Evolutionary conservation across 345 rosid species (phyloP).

Genomic region (Boechera retrofracta): DNA sequence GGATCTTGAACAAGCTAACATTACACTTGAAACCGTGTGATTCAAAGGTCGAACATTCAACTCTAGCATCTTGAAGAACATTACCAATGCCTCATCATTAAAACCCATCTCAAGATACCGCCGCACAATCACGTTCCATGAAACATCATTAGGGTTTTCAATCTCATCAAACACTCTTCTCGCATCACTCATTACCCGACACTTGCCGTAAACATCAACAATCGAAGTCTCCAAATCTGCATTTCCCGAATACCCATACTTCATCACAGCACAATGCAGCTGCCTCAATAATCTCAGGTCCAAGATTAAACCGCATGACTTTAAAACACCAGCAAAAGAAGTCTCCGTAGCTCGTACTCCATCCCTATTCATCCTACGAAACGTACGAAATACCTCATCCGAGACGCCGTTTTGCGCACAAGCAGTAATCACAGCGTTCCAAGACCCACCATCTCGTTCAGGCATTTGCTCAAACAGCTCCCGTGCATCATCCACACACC

Average conservation of each 20-base stretch:
- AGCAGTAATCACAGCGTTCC: slow-evolving; percentile 82
- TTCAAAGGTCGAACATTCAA: slow-evolving; percentile 59
- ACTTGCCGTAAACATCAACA: slow-evolving; percentile 85
- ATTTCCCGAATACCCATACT: slow-evolving; percentile 62
- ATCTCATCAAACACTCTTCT: slow-evolving; percentile 80
- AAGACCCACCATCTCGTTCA: slow-evolving; percentile 86
- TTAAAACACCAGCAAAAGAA: slow-evolving; percentile 61
- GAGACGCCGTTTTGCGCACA: slow-evolving; percentile 50
- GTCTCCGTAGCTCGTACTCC: slow-evolving; percentile 64
- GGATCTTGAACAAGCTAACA: slow-evolving; percentile 72
- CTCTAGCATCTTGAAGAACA: slow-evolving; percentile 68
- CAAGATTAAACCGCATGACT: slow-evolving; percentile 57
- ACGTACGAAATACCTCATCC: slow-evolving; percentile 53
- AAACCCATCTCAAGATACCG: slow-evolving; percentile 74
- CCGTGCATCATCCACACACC: slow-evolving; percentile 61
- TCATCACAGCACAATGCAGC: slow-evolving; percentile 65
- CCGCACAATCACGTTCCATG: slow-evolving; percentile 91
- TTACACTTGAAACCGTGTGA: slow-evolving; percentile 72
- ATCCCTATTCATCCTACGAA: slow-evolving; percentile 56
- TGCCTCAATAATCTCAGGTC: slow-evolving; percentile 57
- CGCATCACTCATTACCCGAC: slow-evolving; percentile 64
- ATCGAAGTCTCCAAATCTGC: slow-evolving; percentile 74
- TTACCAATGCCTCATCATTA: slow-evolving; percentile 58
- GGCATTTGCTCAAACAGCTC: slow-evolving; percentile 87
- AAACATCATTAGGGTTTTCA: slow-evolving; percentile 62